Evolutionary conservation across 129 eudicot species (phyloP).

Genomic region (Artemisia argyi): DNA sequence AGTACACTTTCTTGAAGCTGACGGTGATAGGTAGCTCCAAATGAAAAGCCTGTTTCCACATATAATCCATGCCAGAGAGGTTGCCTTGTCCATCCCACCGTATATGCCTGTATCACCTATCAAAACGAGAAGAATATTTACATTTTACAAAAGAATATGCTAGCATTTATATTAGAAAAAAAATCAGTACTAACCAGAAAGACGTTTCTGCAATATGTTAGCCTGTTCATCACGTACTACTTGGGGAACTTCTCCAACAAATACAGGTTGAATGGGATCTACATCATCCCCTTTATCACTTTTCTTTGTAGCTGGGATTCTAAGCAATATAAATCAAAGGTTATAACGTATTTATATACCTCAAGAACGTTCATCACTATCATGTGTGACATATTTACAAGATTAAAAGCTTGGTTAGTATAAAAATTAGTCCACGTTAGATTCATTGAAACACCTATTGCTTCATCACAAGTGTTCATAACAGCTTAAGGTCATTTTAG

Average conservation of each 20-base stretch:
- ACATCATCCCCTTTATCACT: constrained; percentile 53
- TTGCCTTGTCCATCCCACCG: constrained; percentile 89
- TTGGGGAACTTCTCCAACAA: constrained; percentile 91
- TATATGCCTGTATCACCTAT: constrained; percentile 63
- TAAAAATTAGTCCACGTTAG: background rate
- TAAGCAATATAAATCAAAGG: constrained; percentile 31
- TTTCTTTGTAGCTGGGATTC: constrained; percentile 62
- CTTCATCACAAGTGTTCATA: constrained; percentile 6
- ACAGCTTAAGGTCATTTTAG: too few relatives aligned
- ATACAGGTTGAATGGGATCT: constrained; percentile 70
- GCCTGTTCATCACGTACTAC: constrained; percentile 82
- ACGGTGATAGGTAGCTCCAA: constrained; percentile 74
- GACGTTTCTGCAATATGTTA: constrained; percentile 44
- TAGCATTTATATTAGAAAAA: constrained; percentile 14
- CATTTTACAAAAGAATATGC: constrained; percentile 1
- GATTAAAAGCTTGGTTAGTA: background rate
- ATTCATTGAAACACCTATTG: background rate
- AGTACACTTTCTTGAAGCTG: constrained; percentile 68
- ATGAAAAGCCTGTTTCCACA: constrained; percentile 65
- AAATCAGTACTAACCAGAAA: constrained; percentile 52
- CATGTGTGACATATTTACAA: constrained; percentile 23
- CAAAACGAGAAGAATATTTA: constrained; percentile 17
- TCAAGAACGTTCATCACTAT: constrained; percentile 4
- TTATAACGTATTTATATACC: background rate
- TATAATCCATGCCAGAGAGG: constrained; percentile 82